Conservation (phyloP, 2,329 filamentous ascomycete species). For the Bimuria novae-zelandiae region DNA sequence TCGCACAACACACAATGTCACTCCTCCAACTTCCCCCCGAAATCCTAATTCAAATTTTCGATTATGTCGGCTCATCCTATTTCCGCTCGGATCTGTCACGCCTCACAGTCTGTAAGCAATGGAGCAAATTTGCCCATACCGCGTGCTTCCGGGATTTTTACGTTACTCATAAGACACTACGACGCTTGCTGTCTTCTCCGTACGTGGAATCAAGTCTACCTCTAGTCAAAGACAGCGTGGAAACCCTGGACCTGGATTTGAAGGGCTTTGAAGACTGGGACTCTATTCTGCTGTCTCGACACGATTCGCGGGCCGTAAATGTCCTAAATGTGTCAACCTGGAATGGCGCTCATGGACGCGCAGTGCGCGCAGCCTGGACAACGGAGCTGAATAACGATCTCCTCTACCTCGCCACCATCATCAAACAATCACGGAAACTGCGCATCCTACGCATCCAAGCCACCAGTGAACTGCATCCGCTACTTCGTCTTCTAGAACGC, state of each 20-base stretch:
- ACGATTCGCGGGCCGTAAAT: constrained; percentile 16
- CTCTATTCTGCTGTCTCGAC: constrained; percentile 17
- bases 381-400: constrained; percentile 24
- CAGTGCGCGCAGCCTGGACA: constrained; percentile 22
- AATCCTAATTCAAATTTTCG: constrained; percentile 22
- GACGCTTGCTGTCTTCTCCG: constrained; percentile 24
- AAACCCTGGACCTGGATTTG: constrained; percentile 24
- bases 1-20: constrained; percentile 22
- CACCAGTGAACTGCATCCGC: constrained; percentile 21
- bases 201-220: constrained; percentile 21
- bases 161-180: constrained; percentile 22
- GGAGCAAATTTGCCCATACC: constrained; percentile 22
- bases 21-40: constrained; percentile 27
- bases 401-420: constrained; percentile 19
- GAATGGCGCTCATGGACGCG: constrained; percentile 18
- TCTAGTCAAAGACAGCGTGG: constrained; percentile 25
- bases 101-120: constrained; percentile 28
- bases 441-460: constrained; percentile 24
- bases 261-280: constrained; percentile 26
- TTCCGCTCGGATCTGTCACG: constrained; percentile 26
- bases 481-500: constrained; percentile 17
- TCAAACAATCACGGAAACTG: constrained; percentile 26
- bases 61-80: constrained; percentile 26
- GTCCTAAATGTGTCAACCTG: constrained; percentile 14
- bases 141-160: constrained; percentile 25